Evolutionary conservation across 208 protist genomes (phyloP), one percentile per base, ranked within the genome.

Genomic region (Acanthamoeba rhysodes): DNA sequence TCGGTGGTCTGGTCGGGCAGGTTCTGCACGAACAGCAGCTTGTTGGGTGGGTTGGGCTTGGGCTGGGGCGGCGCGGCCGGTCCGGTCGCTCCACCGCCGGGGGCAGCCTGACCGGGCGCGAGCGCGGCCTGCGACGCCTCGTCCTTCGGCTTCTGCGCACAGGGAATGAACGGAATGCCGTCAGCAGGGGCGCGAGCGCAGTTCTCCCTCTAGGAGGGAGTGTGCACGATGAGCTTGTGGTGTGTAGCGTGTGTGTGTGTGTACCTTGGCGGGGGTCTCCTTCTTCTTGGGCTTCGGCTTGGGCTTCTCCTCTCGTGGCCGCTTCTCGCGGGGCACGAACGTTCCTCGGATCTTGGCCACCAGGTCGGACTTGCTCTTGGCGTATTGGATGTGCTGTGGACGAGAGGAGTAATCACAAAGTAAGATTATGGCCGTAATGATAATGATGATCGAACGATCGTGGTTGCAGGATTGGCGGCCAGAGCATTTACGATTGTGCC

Each of bases 11-110:
- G 34, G 27, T 95, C 96, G 6, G 97, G 97, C 59, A 98, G 95
- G 88, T 98, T 98, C 94, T 97, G 85, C 62, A 98, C 96, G 80
- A 98, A 98, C 24, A 98, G 96, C 41, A 96, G 96, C 68, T 91
- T 72, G 90, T 98, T 97, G 48, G 96, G 97, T 78, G 94, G 95
- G 7, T 55, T 62, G 53, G 78, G 78, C 95, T 87, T 95, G 74
- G 94, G 96, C 68, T 95, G 94, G 41, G 93, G 41, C 9, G 45
- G 68, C 8, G 90, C 37, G 2, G 48, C 84, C 24, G 88, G 53
- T 59, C 53, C 53, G 53, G 53, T 22, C 53, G 53, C 4, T 66
- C 24, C 92, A 1, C 24, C 92, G 5, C n/a, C 64, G 14, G 84
- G 53, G 27, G 85, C 78, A 20, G 78, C 85, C 53, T 82, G 62